phyloP scores from a whole-genome alignment of 139 green algal genomes.

The Pseudopediastrum boryanum region DNA sequence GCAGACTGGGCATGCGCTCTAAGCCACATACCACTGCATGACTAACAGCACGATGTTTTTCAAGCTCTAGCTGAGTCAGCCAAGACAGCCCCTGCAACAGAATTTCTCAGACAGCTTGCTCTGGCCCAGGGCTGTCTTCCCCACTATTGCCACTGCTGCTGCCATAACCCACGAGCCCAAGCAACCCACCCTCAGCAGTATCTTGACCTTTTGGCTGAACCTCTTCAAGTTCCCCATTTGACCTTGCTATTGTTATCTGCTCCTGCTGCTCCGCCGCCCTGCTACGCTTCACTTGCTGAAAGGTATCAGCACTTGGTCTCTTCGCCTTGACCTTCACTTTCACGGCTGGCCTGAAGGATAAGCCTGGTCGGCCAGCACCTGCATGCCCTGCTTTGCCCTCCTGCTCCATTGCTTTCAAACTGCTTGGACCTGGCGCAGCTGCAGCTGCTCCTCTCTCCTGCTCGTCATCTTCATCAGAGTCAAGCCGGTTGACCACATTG shows the following conservation, averaged over 20 bases:
- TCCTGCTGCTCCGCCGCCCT: background rate
- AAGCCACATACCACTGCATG: too few species aligned
- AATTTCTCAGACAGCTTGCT: background rate
- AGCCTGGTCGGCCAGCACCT: background rate
- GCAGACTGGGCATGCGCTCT: too few species aligned
- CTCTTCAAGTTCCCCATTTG: background rate
- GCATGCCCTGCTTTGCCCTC: background rate
- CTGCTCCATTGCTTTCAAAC: background rate
- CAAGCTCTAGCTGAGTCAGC: too few species aligned
- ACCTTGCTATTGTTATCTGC: background rate
- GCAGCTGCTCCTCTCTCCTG: background rate
- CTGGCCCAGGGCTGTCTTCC: background rate
- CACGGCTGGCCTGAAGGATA: constrained; percentile 21
- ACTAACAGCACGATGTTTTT: too few species aligned
- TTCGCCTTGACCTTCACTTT: constrained; percentile 43
- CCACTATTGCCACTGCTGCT: constrained; percentile 23
- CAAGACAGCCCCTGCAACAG: background rate
- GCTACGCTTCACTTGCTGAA: background rate
- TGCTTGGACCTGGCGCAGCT: background rate
- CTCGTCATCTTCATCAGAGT: constrained; percentile 33
- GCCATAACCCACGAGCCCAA: constrained; percentile 47
- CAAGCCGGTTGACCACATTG: constrained; percentile 46
- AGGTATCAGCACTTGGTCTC: background rate
- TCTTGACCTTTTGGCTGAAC: too few species aligned
- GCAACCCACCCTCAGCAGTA: constrained; percentile 32